Conservation (phyloP, 192 early-diverging fungal genomes). For the Pilaira anomala region DNA sequence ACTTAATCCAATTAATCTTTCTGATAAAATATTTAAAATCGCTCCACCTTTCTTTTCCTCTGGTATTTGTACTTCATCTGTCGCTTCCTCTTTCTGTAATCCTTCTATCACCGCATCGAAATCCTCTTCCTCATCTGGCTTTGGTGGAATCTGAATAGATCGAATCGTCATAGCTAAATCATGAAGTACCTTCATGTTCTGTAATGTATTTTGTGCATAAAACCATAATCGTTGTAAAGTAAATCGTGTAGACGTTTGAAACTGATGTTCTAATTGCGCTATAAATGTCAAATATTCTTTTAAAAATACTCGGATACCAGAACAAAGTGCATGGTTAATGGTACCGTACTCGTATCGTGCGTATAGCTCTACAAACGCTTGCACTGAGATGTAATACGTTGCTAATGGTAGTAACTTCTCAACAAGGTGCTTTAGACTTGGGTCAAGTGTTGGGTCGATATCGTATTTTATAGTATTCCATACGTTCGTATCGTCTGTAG, state of each 20-base stretch:
- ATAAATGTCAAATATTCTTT: constrained; percentile 85
- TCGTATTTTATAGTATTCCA: constrained; percentile 37
- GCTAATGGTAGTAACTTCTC: constrained; percentile 78
- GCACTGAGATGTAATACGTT: constrained; percentile 68
- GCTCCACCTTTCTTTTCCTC: constrained; percentile 70
- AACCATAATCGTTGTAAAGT: constrained; percentile 92
- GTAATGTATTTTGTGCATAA: constrained; percentile 78
- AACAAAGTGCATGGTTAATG: constrained; percentile 87
- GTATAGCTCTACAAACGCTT: constrained; percentile 74
- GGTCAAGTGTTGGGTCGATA: constrained; percentile 52
- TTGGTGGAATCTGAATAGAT: constrained; percentile 25
- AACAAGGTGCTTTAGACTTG: constrained; percentile 68
- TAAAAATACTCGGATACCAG: constrained; percentile 69
- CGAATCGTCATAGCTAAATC: constrained; percentile 42
- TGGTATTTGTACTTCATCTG: constrained; percentile 44
- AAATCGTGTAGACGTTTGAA: constrained; percentile 64
- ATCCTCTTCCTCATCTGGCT: constrained; percentile 37
- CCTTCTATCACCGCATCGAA: constrained; percentile 40
- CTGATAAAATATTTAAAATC: constrained; percentile 71
- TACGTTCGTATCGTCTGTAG: constrained; percentile 2
- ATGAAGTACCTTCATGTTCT: constrained; percentile 47
- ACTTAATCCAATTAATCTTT: constrained; percentile 61
- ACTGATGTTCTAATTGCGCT: constrained; percentile 88
- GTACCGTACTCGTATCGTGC: constrained; percentile 77
- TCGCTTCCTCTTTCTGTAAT: constrained; percentile 34